phyloP scores from a whole-genome alignment of 129 eudicot genomes.

The Tagetes patula region DNA sequence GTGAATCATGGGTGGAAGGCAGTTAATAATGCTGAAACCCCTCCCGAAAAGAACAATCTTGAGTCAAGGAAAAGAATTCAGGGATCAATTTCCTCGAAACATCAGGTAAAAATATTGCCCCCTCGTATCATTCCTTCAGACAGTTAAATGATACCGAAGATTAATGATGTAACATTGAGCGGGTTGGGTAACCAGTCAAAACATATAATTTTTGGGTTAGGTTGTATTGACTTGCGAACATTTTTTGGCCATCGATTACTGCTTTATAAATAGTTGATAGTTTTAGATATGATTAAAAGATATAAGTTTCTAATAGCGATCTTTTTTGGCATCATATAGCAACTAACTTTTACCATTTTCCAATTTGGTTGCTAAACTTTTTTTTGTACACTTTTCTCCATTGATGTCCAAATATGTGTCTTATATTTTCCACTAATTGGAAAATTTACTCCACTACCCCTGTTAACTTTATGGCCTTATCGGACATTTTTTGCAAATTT shows the following conservation, averaged over 20 bases:
- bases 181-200: background rate
- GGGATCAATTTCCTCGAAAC: slow-evolving; percentile 58
- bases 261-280: background rate
- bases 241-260: background rate
- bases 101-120: slow-evolving; percentile 54
- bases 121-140: background rate
- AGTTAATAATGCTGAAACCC: slow-evolving; percentile 39
- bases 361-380: background rate
- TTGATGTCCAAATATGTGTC: slow-evolving; percentile 1
- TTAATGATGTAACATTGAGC: background rate
- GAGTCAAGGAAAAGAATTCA: slow-evolving; percentile 59
- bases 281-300: background rate
- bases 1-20: slow-evolving; percentile 55
- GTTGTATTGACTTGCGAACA: background rate
- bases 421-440: background rate
- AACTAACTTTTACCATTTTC: background rate
- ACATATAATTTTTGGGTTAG: background rate
- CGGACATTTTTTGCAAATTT: background rate
- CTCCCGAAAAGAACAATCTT: slow-evolving; percentile 46
- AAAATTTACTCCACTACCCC: background rate
- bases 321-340: background rate
- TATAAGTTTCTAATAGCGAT: background rate
- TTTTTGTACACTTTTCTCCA: background rate
- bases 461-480: background rate
- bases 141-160: background rate